Conservation (phyloP, 129 eudicot genomes). For the sunflower (Helianthus annuus) region HanXRQr2.0-SUNRISE NC_035446.2:168721747-168722246, state of each 20-base stretch:
- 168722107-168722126: background rate
- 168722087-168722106: background rate
- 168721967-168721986: background rate
- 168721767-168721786: background rate
- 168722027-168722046: background rate
- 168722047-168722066: slow-evolving; percentile 12
- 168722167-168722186: background rate
- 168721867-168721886: background rate
- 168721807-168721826: background rate
- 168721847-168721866: background rate
- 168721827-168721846: background rate
- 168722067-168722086: background rate
- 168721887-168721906: background rate
- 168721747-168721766: background rate
- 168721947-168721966: background rate
- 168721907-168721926: background rate
- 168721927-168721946: background rate
- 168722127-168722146: background rate
- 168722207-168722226: background rate
- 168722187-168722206: background rate
- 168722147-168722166: slow-evolving; percentile 7
- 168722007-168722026: background rate
- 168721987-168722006: background rate
- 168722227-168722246: background rate
- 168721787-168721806: background rate